A percentile compares a stretch with the other conserved stretches of the same genome.
These are phyloP conservation scores for Ballota nigra DNA, from an alignment of 257 asterid species.

Conservation along the genomic window DNA sequence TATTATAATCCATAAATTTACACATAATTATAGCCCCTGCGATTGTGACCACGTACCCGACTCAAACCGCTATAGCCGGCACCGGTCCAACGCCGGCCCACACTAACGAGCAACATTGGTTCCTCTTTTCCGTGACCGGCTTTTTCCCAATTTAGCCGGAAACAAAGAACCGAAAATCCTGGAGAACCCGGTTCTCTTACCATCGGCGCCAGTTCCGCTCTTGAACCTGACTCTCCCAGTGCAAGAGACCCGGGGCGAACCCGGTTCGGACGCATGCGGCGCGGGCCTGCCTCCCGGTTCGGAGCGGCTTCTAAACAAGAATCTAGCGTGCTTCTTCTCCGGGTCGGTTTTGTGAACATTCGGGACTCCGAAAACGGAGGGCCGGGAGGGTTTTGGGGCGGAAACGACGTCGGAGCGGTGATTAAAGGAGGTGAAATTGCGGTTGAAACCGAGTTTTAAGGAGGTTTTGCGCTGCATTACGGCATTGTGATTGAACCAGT, in stretches of 20 bases:
- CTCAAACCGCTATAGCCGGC: slow-evolving; percentile 14
- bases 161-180: slow-evolving; percentile 35
- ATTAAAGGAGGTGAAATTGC: slow-evolving; percentile 30
- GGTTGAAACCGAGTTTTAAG: slow-evolving; percentile 39
- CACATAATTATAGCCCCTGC: slow-evolving; percentile 25
- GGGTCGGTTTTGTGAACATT: slow-evolving; percentile 28
- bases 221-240: slow-evolving; percentile 44
- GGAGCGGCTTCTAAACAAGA: slow-evolving; percentile 45
- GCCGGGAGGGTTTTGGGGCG: slow-evolving; percentile 17
- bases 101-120: background rate
- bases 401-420: slow-evolving; percentile 23
- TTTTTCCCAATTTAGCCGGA: slow-evolving; percentile 22
- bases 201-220: slow-evolving; percentile 8
- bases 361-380: slow-evolving; percentile 41
- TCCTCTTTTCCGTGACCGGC: slow-evolving; percentile 14
- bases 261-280: slow-evolving; percentile 34
- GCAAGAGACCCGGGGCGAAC: slow-evolving; percentile 49
- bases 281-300: slow-evolving; percentile 38
- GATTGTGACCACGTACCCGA: slow-evolving; percentile 31
- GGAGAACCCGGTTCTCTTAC: slow-evolving; percentile 50
- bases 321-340: slow-evolving; percentile 29
- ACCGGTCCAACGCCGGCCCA: no score
- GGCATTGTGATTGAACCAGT: slow-evolving; percentile 57
- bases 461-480: slow-evolving; percentile 58
- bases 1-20: background rate